Conservation (phyloP, 73 alveolate genomes). For the Paramecium bursaria region DNA sequence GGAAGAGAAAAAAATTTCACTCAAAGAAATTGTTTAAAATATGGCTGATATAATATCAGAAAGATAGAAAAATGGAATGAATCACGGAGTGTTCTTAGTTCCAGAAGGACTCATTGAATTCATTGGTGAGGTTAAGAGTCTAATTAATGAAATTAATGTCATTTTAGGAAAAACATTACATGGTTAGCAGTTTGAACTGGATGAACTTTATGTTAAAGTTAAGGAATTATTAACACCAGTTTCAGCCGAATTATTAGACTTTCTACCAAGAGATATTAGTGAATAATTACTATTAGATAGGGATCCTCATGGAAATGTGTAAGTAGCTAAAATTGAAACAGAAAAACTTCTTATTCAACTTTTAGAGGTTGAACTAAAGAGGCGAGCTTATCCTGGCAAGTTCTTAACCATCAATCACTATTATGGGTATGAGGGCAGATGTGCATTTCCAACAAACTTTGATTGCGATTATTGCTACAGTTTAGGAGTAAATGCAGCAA, state of each 20-base stretch:
- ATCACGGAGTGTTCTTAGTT: constrained; percentile 95
- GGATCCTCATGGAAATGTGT: constrained; percentile 97
- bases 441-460: constrained; percentile 97
- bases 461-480: constrained; percentile 98
- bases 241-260: constrained; percentile 74
- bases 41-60: constrained; percentile 79
- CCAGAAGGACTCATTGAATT: constrained; percentile 99
- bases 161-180: constrained; percentile 53
- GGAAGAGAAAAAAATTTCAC: constrained; percentile 77
- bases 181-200: constrained; percentile 64
- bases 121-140: constrained; percentile 84
- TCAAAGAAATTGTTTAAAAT: constrained; percentile 80
- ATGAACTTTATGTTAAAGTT: constrained; percentile 72
- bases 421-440: constrained; percentile 99
- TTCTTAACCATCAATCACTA: constrained; percentile 87
- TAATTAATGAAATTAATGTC: constrained; percentile 71
- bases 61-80: constrained; percentile 70
- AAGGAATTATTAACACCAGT: constrained; percentile 72
- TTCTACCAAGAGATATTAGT: constrained; percentile 93
- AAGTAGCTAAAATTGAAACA: constrained; percentile 97
- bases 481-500: constrained; percentile 90
- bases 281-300: constrained; percentile 96
- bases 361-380: constrained; percentile 86
- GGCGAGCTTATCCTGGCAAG: constrained; percentile 78
- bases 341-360: constrained; percentile 94